Evolutionary conservation across 2,329 filamentous ascomycete genomes (phyloP), one percentile per base, ranked within the genome.

Genomic region (Fusarium phyllophilum): DNA sequence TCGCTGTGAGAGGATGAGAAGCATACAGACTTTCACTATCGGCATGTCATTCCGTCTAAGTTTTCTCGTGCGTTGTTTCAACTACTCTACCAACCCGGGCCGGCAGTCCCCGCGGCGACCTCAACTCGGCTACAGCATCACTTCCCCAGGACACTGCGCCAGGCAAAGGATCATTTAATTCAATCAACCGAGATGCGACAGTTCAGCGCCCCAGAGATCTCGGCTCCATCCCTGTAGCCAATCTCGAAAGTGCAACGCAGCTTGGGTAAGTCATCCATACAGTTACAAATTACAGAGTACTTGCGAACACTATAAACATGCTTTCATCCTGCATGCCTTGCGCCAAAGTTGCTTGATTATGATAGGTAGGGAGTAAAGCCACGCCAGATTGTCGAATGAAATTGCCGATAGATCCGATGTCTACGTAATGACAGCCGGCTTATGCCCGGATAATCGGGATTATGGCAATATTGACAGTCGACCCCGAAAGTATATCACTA

Each of bases 1-100:
- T 22, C 10, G 20, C 14, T 14, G 12, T 48, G 26, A 14, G 20
- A 17, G 26, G 22, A 34, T 24, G 1, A 18, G 12, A 18, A 14
- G 5, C 0, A 13, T 10, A 17, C 17, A 51, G 0, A 24, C 17
- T 24, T 33, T 8, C 24, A 10, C 8, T 14, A 5, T n/a, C 29
- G 48, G 17, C 15, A 33, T 33, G 4, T 10, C 8, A 18, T 33
- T 33, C 48, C 48, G 29, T 33, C 11, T 24, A 0, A 20, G n/a
- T 3, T 20, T 5, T 24, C 12, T 1, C 22, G 12, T 12, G 6
- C 6, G 2, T 51, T 34, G 8, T 12, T 14, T 18, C n/a, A 24
- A 20, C 17, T 4, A 15, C 3, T 34, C 9, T 15, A 6, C 13
- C n/a, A 2, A 15, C 9, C 34, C 17, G 22, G 4, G 3, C 4